phyloP scores from a whole-genome alignment of 1,139 yeast species.

The Candida sanyaensis region DNA sequence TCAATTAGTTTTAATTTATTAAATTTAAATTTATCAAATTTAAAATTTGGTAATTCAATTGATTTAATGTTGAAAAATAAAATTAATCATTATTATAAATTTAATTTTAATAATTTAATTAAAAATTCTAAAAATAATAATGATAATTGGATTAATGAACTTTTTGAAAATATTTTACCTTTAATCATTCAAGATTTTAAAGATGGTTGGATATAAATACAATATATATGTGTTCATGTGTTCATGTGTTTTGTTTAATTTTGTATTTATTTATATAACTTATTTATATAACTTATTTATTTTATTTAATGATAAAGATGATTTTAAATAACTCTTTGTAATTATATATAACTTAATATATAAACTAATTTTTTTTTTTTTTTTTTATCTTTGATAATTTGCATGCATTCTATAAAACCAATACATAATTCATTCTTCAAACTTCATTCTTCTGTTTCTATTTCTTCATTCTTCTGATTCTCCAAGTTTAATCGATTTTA shows the following conservation, averaged over 20 bases:
- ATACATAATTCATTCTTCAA: not conserved
- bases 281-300: no score
- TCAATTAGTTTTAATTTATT: conserved; percentile 37
- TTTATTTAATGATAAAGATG: no score
- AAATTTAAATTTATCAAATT: conserved; percentile 24
- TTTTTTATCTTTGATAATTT: not conserved
- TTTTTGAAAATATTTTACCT: conserved; percentile 25
- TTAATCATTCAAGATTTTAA: conserved; percentile 33
- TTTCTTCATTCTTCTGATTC: no score
- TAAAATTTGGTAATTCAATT: conserved; percentile 26
- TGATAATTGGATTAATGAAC: conserved; percentile 29
- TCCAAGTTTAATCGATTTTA: conserved; percentile 61
- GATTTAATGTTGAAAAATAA: conserved; percentile 25
- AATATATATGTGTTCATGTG: not conserved
- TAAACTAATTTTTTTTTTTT: not conserved
- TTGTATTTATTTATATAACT: not conserved
- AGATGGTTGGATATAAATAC: conserved; percentile 39
- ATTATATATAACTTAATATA: no score
- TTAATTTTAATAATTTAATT: conserved; percentile 23
- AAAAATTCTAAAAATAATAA: conserved; percentile 11
- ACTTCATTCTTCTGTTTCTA: not conserved
- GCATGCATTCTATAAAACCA: not conserved
- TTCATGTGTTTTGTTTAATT: no score
- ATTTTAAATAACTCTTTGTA: no score
- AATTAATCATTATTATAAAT: conserved; percentile 24